These are phyloP conservation scores for Aphanoascus verrucosus DNA, from an alignment of 2,329 filamentous ascomycete species.

Conservation along the genomic window DNA sequence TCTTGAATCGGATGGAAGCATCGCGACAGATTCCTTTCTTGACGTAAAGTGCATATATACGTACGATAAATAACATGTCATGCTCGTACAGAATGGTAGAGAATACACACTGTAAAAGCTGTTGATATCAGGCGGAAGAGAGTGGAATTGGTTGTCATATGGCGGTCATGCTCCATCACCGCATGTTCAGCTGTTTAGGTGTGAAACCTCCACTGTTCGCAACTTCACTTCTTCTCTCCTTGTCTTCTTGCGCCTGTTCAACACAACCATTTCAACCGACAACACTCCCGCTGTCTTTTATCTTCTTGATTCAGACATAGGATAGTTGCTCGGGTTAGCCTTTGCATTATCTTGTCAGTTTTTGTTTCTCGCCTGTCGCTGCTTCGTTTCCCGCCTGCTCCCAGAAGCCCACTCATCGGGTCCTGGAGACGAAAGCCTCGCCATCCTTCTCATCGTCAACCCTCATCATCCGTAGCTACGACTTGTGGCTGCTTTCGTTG, in stretches of 20 bases:
- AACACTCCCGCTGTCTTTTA: neutral
- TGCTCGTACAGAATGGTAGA: neutral
- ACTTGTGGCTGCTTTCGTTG: conserved; percentile 15
- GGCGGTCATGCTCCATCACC: conserved; percentile 9
- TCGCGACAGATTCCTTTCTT: too few species aligned
- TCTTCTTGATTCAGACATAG: neutral
- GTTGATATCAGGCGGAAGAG: neutral
- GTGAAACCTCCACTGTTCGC: conserved; percentile 13
- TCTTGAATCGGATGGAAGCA: neutral
- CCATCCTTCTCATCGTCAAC: conserved; percentile 8
- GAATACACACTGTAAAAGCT: neutral
- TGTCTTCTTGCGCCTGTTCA: conserved; percentile 4
- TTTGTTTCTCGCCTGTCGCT: neutral
- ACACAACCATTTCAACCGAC: conserved; percentile 6
- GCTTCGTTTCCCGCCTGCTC: neutral
- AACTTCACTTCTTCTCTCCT: conserved; percentile 7
- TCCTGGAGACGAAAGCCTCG: conserved; percentile 10
- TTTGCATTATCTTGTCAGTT: neutral
- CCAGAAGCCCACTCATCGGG: neutral
- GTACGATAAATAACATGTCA: too few species aligned
- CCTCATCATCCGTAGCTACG: neutral
- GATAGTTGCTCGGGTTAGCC: neutral
- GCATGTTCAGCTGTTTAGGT: conserved; percentile 10
- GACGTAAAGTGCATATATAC: too few species aligned
- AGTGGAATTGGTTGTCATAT: neutral